Evolutionary conservation across 331 rosid genomes (phyloP).

Genomic region (Erythrophleum ivorense): DNA sequence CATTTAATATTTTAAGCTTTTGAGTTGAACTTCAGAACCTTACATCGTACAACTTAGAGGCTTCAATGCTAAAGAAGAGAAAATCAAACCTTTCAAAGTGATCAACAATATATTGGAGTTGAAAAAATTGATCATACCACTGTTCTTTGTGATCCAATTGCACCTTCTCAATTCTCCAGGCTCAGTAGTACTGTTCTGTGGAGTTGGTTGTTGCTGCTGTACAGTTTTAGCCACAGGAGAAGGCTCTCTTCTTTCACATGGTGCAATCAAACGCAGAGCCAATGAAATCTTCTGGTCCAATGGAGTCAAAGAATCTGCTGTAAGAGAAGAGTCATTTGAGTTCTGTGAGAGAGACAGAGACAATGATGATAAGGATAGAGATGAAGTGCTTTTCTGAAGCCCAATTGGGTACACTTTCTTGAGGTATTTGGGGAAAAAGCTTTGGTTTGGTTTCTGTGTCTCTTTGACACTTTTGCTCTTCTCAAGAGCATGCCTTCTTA

Average conservation of each 20-base stretch:
- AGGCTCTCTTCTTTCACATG: slow-evolving; percentile 57
- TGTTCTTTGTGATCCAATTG: slow-evolving; percentile 88
- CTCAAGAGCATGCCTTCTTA: slow-evolving; percentile 65
- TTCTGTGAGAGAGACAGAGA: slow-evolving; percentile 91
- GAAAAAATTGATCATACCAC: slow-evolving; percentile 61
- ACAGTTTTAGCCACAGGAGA: slow-evolving; percentile 43
- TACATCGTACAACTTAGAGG: not conserved
- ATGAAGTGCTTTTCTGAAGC: slow-evolving; percentile 81
- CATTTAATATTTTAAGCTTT: not conserved
- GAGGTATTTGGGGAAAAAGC: slow-evolving; percentile 58
- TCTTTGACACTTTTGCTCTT: slow-evolving; percentile 62
- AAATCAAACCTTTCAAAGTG: not conserved
- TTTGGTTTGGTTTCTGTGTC: slow-evolving; percentile 58
- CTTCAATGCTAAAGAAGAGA: not conserved
- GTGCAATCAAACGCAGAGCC: slow-evolving; percentile 74
- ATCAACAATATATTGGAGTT: slow-evolving; percentile 3
- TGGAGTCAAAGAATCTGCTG: slow-evolving; percentile 67
- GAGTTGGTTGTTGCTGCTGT: slow-evolving; percentile 42
- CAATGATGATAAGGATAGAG: slow-evolving; percentile 73
- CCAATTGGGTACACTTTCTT: slow-evolving; percentile 97
- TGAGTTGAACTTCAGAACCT: not conserved
- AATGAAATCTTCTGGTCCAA: slow-evolving; percentile 75
- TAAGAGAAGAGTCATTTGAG: slow-evolving; percentile 78
- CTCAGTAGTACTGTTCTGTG: slow-evolving; percentile 40
- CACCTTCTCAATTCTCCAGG: slow-evolving; percentile 81